Percentiles rank a stretch among this genome's conserved stretches.
Conservation (phyloP, 352 stramenopile species). For the Thalassiosira allenii region DNA sequence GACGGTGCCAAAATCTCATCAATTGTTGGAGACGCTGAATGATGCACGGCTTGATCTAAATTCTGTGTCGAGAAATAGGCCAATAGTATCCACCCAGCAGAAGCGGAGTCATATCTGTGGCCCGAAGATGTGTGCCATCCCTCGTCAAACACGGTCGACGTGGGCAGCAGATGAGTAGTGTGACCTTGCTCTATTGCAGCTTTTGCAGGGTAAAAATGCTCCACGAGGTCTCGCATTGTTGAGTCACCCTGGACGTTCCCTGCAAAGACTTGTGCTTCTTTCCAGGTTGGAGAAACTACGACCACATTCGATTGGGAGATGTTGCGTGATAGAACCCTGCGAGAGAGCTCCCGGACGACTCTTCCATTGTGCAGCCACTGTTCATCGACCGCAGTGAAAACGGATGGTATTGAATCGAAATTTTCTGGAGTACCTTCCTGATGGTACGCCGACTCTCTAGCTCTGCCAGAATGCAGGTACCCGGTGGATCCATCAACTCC, state of each 20-base stretch:
- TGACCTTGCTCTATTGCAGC: constrained; percentile 38
- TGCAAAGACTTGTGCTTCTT: neutral
- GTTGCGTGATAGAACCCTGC: constrained; percentile 49
- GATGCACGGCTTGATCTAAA: constrained; percentile 1
- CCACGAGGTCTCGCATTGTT: too few species aligned
- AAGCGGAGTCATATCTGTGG: constrained; percentile 14
- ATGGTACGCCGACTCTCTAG: too few species aligned
- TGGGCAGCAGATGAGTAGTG: constrained; percentile 19
- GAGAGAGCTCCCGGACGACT: constrained; percentile 60
- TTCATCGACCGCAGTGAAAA: constrained; percentile 20
- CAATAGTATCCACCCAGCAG: constrained; percentile 49
- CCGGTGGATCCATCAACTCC: too few species aligned
- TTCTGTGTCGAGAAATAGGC: constrained; percentile 44
- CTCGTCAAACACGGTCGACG: constrained; percentile 38
- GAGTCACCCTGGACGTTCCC: neutral
- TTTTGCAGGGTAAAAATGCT: constrained; percentile 14
- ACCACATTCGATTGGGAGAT: constrained; percentile 66
- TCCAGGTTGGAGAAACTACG: constrained; percentile 41
- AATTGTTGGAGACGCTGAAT: constrained; percentile 9
- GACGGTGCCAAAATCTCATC: constrained; percentile 26
- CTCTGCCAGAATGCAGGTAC: too few species aligned
- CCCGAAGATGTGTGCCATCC: constrained; percentile 41
- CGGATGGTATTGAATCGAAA: too few species aligned
- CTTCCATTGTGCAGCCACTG: constrained; percentile 27
- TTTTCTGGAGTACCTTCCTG: too few species aligned